Evolutionary conservation across 2,329 filamentous ascomycete genomes (phyloP).

Genomic region (Aspergillus oerlinghausenensis): DNA sequence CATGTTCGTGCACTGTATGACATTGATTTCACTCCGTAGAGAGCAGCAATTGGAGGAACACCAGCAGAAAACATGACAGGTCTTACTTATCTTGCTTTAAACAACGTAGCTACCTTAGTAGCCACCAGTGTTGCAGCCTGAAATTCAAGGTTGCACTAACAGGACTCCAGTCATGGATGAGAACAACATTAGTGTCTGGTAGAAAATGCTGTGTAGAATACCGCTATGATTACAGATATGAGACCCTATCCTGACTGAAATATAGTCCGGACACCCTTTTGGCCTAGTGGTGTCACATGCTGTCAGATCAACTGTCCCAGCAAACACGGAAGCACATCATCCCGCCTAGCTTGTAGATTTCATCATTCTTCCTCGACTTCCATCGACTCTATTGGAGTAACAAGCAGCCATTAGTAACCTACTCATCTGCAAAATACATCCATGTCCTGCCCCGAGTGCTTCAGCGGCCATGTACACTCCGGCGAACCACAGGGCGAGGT

Average conservation of each 20-base stretch:
- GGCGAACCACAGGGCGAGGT: constrained; percentile 44
- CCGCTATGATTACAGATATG: too few relatives aligned
- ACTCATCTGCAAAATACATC: background rate
- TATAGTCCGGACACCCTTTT: too few relatives aligned
- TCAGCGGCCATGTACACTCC: constrained; percentile 44
- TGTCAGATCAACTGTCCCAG: background rate
- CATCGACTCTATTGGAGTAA: background rate
- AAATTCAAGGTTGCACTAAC: background rate
- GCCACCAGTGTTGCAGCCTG: background rate
- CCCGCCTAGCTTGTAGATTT: too few relatives aligned
- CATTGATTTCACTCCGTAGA: background rate
- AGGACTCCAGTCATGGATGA: background rate
- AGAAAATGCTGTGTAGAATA: too few relatives aligned
- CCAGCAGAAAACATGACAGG: background rate
- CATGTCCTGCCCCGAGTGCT: constrained; percentile 39
- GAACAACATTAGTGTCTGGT: background rate
- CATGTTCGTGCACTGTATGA: background rate
- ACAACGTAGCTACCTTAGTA: background rate
- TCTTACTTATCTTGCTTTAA: background rate
- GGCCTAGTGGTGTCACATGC: background rate
- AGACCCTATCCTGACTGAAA: too few relatives aligned
- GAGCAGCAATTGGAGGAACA: too few relatives aligned
- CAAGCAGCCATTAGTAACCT: background rate
- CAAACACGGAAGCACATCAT: background rate
- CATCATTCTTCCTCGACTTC: background rate